These are phyloP conservation scores for Neonectria neomacrospora DNA, from an alignment of 2,329 filamentous ascomycete genomes.

Conservation along the genomic window DNA sequence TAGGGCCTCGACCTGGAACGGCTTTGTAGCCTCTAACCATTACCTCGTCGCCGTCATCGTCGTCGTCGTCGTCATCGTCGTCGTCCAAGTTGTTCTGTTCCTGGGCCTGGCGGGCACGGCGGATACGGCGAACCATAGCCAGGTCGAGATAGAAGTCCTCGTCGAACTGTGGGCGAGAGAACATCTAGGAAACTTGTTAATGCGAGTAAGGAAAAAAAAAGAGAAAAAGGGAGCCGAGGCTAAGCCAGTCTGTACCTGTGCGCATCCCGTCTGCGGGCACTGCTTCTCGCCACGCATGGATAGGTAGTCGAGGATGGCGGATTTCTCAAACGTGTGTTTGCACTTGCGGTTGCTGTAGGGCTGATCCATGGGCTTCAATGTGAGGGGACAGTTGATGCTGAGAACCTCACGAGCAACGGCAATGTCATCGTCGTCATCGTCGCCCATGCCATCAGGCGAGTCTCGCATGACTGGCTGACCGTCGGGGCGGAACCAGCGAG, in stretches of 20 bases:
- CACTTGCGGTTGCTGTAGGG: slow-evolving; percentile 75
- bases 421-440: slow-evolving; percentile 74
- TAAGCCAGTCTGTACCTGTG: slow-evolving; percentile 53
- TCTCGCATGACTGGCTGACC: slow-evolving; percentile 55
- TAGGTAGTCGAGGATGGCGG: slow-evolving; percentile 68
- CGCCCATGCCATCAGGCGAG: slow-evolving; percentile 48
- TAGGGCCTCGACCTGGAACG: slow-evolving; percentile 35
- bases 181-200: slow-evolving; percentile 51
- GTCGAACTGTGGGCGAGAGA: slow-evolving; percentile 53
- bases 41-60: slow-evolving; percentile 41
- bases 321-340: slow-evolving; percentile 78
- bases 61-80: slow-evolving; percentile 46
- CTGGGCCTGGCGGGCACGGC: slow-evolving; percentile 61
- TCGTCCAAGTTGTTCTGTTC: slow-evolving; percentile 58
- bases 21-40: slow-evolving; percentile 40
- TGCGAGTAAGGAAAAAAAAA: neutral
- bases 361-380: slow-evolving; percentile 70
- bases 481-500: slow-evolving; percentile 63
- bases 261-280: slow-evolving; percentile 75
- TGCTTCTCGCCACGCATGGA: slow-evolving; percentile 55
- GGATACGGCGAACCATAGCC: slow-evolving; percentile 67
- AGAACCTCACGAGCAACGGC: slow-evolving; percentile 71
- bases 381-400: slow-evolving; percentile 76
- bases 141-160: slow-evolving; percentile 67
- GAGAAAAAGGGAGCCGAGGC: neutral